These are phyloP conservation scores for Penicillium sp. DNA, from an alignment of 2,329 filamentous ascomycete species.

Conservation along the genomic window DNA sequence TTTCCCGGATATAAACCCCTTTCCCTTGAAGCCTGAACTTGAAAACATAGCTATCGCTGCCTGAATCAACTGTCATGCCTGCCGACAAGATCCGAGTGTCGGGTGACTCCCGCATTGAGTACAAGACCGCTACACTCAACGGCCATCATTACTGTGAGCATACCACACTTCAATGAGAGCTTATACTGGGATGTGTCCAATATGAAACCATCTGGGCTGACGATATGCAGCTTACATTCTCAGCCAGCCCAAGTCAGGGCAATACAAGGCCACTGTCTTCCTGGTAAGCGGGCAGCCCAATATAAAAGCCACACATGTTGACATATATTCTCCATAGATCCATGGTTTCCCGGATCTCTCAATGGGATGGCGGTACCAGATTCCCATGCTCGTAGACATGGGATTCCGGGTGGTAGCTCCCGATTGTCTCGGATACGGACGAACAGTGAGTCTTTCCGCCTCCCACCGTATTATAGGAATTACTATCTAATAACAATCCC, in stretches of 20 bases:
- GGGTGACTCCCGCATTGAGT: slow-evolving; percentile 64
- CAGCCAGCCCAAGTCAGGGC: slow-evolving; percentile 42
- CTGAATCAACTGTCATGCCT: slow-evolving; percentile 38
- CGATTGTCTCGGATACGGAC: slow-evolving; percentile 83
- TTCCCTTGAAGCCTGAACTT: neutral
- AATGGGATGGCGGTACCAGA: slow-evolving; percentile 86
- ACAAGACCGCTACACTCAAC: slow-evolving; percentile 62
- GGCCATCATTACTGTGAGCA: slow-evolving; percentile 64
- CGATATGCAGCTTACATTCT: slow-evolving; percentile 49
- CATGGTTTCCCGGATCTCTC: slow-evolving; percentile 82
- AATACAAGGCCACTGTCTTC: slow-evolving; percentile 53
- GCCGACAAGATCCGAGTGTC: slow-evolving; percentile 61
- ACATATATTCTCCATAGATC: slow-evolving; percentile 41
- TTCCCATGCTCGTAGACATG: slow-evolving; percentile 69
- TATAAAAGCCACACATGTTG: neutral
- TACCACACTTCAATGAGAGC: neutral
- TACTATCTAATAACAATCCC: slow-evolving; percentile 31
- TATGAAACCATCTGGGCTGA: neutral
- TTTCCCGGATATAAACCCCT: neutral
- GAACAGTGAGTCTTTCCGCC: slow-evolving; percentile 52
- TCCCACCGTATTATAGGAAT: neutral
- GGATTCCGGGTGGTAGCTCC: slow-evolving; percentile 78
- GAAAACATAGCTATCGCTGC: neutral
- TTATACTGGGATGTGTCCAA: neutral
- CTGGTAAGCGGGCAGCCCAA: slow-evolving; percentile 40